Base-by-base conservation (phyloP, 305 asterid genomes). In the Stenogyne calaminthoides region DNA sequence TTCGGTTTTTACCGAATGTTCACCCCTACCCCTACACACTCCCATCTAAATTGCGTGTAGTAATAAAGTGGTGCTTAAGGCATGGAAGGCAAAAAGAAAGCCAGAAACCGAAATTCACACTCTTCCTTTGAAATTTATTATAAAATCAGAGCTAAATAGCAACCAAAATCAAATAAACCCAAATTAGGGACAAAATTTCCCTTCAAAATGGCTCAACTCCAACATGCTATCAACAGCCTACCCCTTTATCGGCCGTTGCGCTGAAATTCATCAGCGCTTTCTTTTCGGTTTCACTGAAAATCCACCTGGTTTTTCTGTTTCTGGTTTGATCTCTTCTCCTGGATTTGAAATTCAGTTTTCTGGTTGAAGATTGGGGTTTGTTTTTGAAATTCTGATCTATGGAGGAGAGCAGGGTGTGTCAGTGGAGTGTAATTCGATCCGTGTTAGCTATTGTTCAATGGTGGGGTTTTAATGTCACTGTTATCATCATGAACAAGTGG, bases 401-500 rank as follows among this genome's bases (percentile, higher is more conserved):
- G 97, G 93, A 85, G 81, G 96, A 85, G 80, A 78, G 70, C 47
- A 67, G 83, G 84, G 32, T 83, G 79, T 88, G 84, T 54, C 89
- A 88, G 79, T 89, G 95, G 97, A 86, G 75, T 76, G 85, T 80
- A 34, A 77, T 92, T 83, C 88, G 95, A 81, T 89, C 96, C 64
- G 19, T 92, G 6, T 44, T 89, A 46, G 91, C 95, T 60, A 89
- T 92, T 69, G 15, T 92, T 74, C 97, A 92, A 73, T 92, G 96
- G 97, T 92, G 97, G 95, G 93, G 90, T 44, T 92, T 90, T 84
- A 92, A 92, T 84, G 97, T 92, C 65, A 87, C 96, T 52, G 97
- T 92, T 54, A 89, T 92, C 81, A 92, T 89, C 85, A 87, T 92
- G 92, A 92, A 92, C 81, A 92, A 92, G 75, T 92, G 97, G 97